Percentiles rank a stretch among this genome's conserved stretches.
phyloP scores from a whole-genome alignment of 306 rosid species.

The Nissolia schottii region DNA sequence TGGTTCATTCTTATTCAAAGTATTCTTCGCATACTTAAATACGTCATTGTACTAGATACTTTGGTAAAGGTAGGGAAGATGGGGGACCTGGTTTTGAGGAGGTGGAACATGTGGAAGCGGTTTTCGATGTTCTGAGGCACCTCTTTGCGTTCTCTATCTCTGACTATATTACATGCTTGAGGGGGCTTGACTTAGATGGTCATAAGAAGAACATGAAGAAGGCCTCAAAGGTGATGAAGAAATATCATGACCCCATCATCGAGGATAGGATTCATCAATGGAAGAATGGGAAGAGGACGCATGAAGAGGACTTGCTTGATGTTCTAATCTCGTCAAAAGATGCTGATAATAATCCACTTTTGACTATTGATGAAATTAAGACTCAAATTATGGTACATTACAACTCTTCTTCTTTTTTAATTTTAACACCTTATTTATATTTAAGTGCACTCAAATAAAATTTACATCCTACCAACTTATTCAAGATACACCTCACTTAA shows the following conservation, averaged over 20 bases:
- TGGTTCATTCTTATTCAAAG: too few relatives aligned
- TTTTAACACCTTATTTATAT: too few relatives aligned
- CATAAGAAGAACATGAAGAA: not conserved
- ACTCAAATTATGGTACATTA: conserved; percentile 23
- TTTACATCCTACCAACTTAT: too few relatives aligned
- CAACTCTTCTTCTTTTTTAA: not conserved
- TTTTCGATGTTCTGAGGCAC: not conserved
- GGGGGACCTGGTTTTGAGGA: conserved; percentile 42
- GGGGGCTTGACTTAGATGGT: conserved; percentile 22
- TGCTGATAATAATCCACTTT: not conserved
- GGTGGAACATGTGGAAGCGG: conserved; percentile 11
- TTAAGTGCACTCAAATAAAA: too few relatives aligned
- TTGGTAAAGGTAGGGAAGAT: conserved; percentile 18
- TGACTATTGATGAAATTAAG: conserved; percentile 30
- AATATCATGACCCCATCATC: conserved; percentile 31
- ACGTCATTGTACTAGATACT: too few relatives aligned
- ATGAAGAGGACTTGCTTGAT: conserved; percentile 37
- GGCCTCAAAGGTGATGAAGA: not conserved
- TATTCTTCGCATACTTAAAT: too few relatives aligned
- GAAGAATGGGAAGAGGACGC: conserved; percentile 17
- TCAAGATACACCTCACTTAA: too few relatives aligned
- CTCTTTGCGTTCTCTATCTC: conserved; percentile 26
- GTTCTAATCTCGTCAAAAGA: conserved; percentile 30
- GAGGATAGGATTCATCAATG: conserved; percentile 26
- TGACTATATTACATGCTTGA: conserved; percentile 31